phyloP scores from a whole-genome alignment of 2,329 filamentous ascomycete genomes.

The Ploettnerulaceae sp. region DNA sequence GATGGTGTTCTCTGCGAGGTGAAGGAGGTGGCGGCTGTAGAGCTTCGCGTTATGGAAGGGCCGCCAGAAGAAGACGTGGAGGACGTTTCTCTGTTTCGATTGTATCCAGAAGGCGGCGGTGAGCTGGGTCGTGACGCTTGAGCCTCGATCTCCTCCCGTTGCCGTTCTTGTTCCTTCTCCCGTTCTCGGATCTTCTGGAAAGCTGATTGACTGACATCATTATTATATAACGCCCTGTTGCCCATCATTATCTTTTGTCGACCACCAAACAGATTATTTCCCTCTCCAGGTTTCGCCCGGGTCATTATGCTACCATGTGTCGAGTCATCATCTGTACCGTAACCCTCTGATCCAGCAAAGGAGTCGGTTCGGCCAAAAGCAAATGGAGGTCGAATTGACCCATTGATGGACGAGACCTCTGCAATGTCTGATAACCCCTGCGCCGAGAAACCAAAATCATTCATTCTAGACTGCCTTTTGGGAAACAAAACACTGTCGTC shows the following conservation, averaged over 20 bases:
- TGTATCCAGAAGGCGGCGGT: constrained; percentile 57
- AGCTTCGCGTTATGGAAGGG: constrained; percentile 65
- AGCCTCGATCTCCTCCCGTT: constrained; percentile 35
- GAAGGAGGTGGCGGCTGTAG: constrained; percentile 84
- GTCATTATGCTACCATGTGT: constrained; percentile 72
- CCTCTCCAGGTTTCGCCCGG: constrained; percentile 75
- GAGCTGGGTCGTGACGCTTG: constrained; percentile 47
- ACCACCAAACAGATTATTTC: constrained; percentile 90
- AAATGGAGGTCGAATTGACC: constrained; percentile 54
- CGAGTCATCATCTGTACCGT: constrained; percentile 61
- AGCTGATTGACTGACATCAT: constrained; percentile 76
- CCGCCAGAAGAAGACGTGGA: constrained; percentile 71
- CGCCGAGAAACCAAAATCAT: constrained; percentile 51
- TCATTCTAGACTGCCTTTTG: constrained; percentile 73
- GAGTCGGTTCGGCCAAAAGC: constrained; percentile 59
- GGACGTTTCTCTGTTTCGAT: constrained; percentile 76
- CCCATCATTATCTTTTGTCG: constrained; percentile 88
- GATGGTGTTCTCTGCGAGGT: constrained; percentile 63
- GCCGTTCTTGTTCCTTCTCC: constrained; percentile 37
- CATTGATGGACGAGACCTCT: constrained; percentile 77
- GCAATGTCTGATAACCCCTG: constrained; percentile 74
- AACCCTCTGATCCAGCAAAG: constrained; percentile 55
- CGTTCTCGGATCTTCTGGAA: constrained; percentile 69
- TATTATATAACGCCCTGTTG: constrained; percentile 72
- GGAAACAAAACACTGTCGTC: constrained; percentile 86